Conservation (phyloP, 1,139 yeast genomes). For the Diutina mesorugosa region DNA sequence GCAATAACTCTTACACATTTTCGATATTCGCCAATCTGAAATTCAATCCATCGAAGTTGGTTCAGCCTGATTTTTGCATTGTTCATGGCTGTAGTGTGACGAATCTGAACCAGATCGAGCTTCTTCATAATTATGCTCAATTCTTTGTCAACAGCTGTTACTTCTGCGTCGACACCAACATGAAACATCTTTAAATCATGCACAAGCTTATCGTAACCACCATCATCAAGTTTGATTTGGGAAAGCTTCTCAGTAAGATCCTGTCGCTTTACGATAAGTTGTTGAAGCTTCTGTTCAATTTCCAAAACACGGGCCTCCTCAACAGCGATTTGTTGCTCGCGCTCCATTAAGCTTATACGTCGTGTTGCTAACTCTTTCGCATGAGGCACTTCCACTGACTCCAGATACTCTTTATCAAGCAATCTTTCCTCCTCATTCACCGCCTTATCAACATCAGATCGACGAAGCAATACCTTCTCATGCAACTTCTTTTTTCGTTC, state of each 20-base stretch:
- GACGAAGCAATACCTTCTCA: background rate
- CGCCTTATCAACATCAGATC: background rate
- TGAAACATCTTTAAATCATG: background rate
- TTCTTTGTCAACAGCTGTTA: background rate
- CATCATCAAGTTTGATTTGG: background rate
- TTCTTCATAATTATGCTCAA: background rate
- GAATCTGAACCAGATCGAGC: background rate
- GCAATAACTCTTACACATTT: background rate
- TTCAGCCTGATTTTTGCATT: background rate
- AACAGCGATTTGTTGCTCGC: background rate
- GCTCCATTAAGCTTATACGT: background rate
- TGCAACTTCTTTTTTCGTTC: background rate
- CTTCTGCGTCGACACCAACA: background rate
- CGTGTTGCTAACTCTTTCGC: background rate
- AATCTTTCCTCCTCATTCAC: background rate
- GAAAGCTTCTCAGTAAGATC: background rate
- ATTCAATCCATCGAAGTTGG: background rate
- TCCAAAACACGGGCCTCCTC: background rate
- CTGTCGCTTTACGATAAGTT: background rate
- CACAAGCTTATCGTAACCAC: background rate
- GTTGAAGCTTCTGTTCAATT: background rate
- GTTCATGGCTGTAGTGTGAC: background rate
- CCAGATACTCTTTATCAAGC: background rate
- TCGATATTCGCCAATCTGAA: background rate
- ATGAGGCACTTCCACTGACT: background rate